Evolutionary conservation across 192 early-diverging fungal genomes (phyloP).

Genomic region (Coemansia aciculifera): DNA sequence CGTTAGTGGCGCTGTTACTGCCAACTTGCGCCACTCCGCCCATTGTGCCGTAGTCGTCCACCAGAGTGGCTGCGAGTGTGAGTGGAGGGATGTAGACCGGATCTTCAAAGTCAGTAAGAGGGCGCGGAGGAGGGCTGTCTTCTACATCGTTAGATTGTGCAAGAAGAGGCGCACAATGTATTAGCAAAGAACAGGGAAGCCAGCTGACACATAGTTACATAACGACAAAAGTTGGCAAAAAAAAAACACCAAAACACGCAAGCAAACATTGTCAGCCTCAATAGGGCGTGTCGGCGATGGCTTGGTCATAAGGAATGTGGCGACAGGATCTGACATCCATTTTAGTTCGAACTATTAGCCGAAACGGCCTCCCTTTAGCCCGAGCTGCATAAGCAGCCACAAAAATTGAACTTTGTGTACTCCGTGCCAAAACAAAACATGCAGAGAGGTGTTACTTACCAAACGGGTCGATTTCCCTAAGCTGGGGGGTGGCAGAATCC

Average conservation of each 20-base stretch:
- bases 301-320: background rate
- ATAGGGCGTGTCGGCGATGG: background rate
- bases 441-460: conserved; percentile 29
- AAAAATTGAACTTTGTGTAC: background rate
- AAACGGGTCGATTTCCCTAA: conserved; percentile 44
- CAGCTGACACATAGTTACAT: conserved; percentile 11
- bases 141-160: conserved; percentile 21
- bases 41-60: conserved; percentile 38
- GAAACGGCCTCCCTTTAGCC: background rate
- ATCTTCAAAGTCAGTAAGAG: conserved; percentile 47
- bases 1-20: conserved; percentile 2
- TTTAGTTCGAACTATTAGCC: background rate
- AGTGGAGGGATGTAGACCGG: conserved; percentile 53
- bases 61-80: conserved; percentile 46
- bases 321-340: background rate
- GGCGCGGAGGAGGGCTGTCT: conserved; percentile 47
- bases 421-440: background rate
- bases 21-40: conserved; percentile 5
- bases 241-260: background rate
- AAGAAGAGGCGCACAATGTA: background rate
- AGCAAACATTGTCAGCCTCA: background rate
- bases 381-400: background rate
- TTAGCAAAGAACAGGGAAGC: background rate
- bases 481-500: conserved; percentile 16
- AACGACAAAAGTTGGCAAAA: conserved; percentile 3